phyloP scores from a whole-genome alignment of 306 rosid genomes.

The Glycine latifolia region DNA sequence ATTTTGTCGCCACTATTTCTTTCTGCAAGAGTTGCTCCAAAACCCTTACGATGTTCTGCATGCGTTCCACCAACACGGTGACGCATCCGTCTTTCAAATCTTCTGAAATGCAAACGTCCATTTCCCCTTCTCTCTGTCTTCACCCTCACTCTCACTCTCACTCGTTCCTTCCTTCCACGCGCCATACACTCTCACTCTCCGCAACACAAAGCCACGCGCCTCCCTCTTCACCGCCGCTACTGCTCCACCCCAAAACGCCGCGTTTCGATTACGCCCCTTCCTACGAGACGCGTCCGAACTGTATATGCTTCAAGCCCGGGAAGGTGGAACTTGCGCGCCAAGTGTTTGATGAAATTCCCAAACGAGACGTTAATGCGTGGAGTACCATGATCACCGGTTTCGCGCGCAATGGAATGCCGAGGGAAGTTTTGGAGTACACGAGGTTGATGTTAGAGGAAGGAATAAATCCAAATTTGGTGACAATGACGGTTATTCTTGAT shows the following conservation, averaged over 20 bases:
- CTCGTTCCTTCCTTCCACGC: conserved; percentile 10
- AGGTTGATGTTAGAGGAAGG: conserved; percentile 70
- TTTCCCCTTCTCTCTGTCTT: conserved; percentile 36
- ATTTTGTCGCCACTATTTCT: too few relatives aligned
- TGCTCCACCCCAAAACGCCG: too few relatives aligned
- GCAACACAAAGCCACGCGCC: conserved; percentile 52
- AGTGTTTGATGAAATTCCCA: conserved; percentile 63
- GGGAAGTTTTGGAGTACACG: conserved; percentile 62
- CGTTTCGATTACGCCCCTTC: neutral
- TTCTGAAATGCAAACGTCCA: too few relatives aligned
- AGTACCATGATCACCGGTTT: conserved; percentile 69
- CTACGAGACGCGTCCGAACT: conserved; percentile 48
- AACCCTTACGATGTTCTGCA: too few relatives aligned
- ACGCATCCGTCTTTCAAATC: too few relatives aligned
- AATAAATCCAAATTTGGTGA: conserved; percentile 58
- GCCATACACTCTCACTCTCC: conserved; percentile 6
- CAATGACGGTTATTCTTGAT: conserved; percentile 62
- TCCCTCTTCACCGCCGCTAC: conserved; percentile 43
- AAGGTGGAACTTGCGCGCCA: conserved; percentile 58
- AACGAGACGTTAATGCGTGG: conserved; percentile 13
- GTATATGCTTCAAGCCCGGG: conserved; percentile 60
- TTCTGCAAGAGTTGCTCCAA: too few relatives aligned
- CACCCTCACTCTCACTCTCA: conserved; percentile 5
- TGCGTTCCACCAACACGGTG: too few relatives aligned
- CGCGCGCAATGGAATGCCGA: conserved; percentile 55